Base-by-base conservation (phyloP, 176 grass and related monocot species). In the Oryza brachyantha region DNA sequence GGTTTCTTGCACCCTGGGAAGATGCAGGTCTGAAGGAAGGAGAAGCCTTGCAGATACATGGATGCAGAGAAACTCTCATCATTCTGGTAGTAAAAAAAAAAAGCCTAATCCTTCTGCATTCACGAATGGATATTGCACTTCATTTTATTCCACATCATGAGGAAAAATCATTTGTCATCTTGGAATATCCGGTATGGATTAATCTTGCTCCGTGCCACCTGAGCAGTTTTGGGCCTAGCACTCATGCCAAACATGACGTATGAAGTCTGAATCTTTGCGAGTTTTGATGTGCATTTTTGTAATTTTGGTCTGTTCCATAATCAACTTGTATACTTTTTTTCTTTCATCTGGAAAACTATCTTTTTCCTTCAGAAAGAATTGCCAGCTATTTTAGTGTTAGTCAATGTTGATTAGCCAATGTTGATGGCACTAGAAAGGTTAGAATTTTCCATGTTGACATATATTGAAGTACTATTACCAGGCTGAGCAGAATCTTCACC, bases 141-240 rank as follows among this genome's bases (percentile, higher is more conserved):
- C 38, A 3, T 50, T 72, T 83, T 87, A 66, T 83, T 74, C n/a
- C n/a, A n/a, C n/a, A n/a, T n/a, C n/a, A n/a, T n/a, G n/a, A n/a
- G n/a, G n/a, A 42, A 22, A 54, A 29, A 26, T 48, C 19, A 5
- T 66, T 0, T 6, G 9, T 2, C 32, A 1, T 79, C 13, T 63
- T 25, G 75, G 67, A 55, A 85, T 78, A 78, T 78, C 66, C 74
- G 22, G 29, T 26, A 42, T 22, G 29, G n/a, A 6, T 39, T 1
- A 22, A 12, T 29, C 10, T 36, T 72, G 32, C 1, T 64, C 7
- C n/a, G 12, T 2, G 14, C 34, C 21, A 10, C 13, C n/a, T 24
- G 1, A 12, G 36, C 2, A 34, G 5, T 1, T 12, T 29, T 61
- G 19, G 66, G 71, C 3, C 37, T 29, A 62, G 13, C 67, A 29